These are phyloP conservation scores for Neofusicoccum sp. DNA, from an alignment of 2,329 filamentous ascomycete genomes.

Conservation along the genomic window DNA sequence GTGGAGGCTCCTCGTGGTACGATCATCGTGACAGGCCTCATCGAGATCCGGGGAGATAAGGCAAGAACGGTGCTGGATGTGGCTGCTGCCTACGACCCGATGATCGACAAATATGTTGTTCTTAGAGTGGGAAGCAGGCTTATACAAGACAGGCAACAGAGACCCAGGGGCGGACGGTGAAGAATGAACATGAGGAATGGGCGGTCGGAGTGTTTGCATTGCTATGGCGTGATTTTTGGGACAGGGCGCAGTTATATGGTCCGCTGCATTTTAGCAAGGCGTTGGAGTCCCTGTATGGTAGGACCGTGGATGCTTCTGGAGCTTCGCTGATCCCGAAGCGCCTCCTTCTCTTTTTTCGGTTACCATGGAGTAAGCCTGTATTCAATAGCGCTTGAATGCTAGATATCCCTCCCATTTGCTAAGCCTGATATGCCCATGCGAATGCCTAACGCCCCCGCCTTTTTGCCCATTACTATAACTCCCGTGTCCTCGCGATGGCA, in stretches of 20 bases:
- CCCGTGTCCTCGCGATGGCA: too few species aligned
- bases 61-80: conserved; percentile 50
- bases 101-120: conserved; percentile 39
- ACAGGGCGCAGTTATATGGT: neutral
- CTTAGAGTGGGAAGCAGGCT: conserved; percentile 22
- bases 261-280: conserved; percentile 18
- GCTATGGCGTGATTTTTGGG: neutral
- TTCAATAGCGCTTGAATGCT: neutral
- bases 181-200: neutral
- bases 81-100: conserved; percentile 49
- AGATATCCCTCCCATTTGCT: neutral
- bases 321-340: neutral
- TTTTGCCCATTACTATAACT: neutral
- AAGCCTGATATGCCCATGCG: neutral
- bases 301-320: neutral
- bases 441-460: neutral
- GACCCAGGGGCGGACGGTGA: conserved; percentile 12
- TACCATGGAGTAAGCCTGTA: neutral
- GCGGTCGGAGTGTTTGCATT: neutral
- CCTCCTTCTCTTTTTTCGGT: neutral
- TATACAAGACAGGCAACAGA: conserved; percentile 5
- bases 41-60: conserved; percentile 49
- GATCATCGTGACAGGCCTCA: conserved; percentile 47
- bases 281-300: neutral
- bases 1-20: conserved; percentile 47